Percentiles rank a stretch among this genome's conserved stretches.
Conservation (phyloP, 2,329 filamentous ascomycete species). For the Penicillium sp. region DNA sequence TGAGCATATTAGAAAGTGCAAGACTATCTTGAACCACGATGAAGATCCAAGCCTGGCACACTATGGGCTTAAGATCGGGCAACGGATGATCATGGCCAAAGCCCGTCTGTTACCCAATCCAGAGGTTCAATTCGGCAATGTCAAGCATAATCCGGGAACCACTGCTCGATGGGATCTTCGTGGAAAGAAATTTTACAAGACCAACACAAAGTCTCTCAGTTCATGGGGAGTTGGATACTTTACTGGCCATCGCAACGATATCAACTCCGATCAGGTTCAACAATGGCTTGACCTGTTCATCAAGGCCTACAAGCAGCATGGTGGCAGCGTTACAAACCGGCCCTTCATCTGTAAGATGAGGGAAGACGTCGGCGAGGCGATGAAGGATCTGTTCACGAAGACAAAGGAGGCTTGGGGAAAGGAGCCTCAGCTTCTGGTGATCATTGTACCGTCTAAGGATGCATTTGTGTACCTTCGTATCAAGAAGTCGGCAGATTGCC, state of each 20-base stretch:
- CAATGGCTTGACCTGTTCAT: constrained; percentile 63
- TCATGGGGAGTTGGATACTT: constrained; percentile 76
- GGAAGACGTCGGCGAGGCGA: constrained; percentile 52
- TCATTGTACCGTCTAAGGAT: constrained; percentile 72
- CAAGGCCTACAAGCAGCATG: constrained; percentile 61
- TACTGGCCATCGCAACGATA: constrained; percentile 52
- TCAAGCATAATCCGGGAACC: constrained; percentile 60
- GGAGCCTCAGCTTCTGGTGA: constrained; percentile 72
- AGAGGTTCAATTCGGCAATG: constrained; percentile 64
- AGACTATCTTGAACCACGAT: constrained; percentile 66
- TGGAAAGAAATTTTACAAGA: constrained; percentile 70
- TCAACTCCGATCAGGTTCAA: constrained; percentile 46
- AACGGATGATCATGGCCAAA: constrained; percentile 64
- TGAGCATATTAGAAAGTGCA: constrained; percentile 65
- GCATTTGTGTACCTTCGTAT: constrained; percentile 74
- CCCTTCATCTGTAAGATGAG: constrained; percentile 48
- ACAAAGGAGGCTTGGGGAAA: constrained; percentile 46
- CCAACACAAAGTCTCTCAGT: constrained; percentile 63
- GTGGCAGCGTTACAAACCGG: constrained; percentile 53
- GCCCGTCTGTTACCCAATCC: constrained; percentile 73
- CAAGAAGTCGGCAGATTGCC: constrained; percentile 86
- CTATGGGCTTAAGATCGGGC: constrained; percentile 72
- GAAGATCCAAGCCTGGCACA: constrained; percentile 68
- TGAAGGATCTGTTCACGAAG: constrained; percentile 57
- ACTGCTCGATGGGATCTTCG: constrained; percentile 85